These are phyloP conservation scores for Brettanomyces nanus DNA, from an alignment of 805 yeast genomes.

Conservation along the genomic window DNA sequence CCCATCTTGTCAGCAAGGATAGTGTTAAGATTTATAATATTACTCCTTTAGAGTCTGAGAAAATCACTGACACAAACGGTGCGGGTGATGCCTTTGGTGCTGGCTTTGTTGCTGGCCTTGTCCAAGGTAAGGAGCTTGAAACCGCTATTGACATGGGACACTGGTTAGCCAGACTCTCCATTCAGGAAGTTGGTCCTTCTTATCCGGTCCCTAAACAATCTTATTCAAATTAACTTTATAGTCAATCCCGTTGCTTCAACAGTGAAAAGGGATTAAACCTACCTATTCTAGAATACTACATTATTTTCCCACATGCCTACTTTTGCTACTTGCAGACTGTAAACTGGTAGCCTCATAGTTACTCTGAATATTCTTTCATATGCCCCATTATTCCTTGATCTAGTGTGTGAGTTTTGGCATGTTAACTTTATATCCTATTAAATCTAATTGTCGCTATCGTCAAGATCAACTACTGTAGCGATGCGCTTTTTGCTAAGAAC, in stretches of 20 bases:
- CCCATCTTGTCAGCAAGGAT: constrained; percentile 59
- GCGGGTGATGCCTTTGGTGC: constrained; percentile 99
- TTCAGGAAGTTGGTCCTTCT: constrained; percentile 92
- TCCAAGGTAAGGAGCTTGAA: constrained; percentile 55
- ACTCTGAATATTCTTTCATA: too few relatives aligned
- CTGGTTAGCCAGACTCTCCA: constrained; percentile 89
- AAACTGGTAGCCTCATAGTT: too few relatives aligned
- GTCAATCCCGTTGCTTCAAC: not conserved
- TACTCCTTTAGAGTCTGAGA: constrained; percentile 54
- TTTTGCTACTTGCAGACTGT: too few relatives aligned
- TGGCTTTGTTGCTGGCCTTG: constrained; percentile 87
- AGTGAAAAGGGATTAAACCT: not conserved
- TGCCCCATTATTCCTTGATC: too few relatives aligned
- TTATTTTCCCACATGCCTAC: too few relatives aligned
- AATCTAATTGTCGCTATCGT: not conserved
- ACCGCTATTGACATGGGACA: constrained; percentile 77
- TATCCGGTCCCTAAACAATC: constrained; percentile 74
- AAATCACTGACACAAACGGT: constrained; percentile 91
- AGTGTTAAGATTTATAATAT: constrained; percentile 54
- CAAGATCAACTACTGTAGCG: constrained; percentile 1
- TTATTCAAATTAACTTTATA: constrained; percentile 50
- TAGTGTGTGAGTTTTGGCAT: too few relatives aligned
- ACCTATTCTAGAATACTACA: too few relatives aligned
- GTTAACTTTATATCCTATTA: not conserved
- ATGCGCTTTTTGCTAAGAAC: not conserved